phyloP scores from a whole-genome alignment of 768 basidiomycete species.

The Collybia mongolica region DNA sequence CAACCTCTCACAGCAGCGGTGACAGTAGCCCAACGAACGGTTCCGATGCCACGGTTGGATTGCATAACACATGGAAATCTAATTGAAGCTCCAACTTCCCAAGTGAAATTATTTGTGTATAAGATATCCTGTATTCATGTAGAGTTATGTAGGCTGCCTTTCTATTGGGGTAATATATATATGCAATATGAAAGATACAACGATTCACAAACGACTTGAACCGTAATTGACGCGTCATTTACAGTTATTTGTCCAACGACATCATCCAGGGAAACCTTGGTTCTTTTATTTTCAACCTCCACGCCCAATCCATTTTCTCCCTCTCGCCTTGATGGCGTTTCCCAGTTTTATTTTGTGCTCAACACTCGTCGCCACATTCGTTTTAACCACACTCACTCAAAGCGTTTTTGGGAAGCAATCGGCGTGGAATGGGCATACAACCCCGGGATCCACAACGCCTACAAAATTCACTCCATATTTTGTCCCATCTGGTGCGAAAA shows the following conservation, averaged over 20 bases:
- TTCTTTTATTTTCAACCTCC: not conserved
- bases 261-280: not conserved
- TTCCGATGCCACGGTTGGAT: conserved; percentile 73
- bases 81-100: conserved; percentile 4
- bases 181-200: too few relatives aligned
- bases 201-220: not conserved
- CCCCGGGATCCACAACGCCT: conserved; percentile 44
- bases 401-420: conserved; percentile 29
- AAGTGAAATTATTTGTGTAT: conserved; percentile 8
- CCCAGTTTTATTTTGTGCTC: conserved; percentile 1
- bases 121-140: conserved; percentile 7
- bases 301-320: not conserved
- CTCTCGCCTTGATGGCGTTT: conserved; percentile 10
- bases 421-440: conserved; percentile 71
- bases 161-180: not conserved
- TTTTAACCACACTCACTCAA: conserved; percentile 9
- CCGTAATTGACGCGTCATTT: conserved; percentile 4
- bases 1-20: conserved; percentile 15
- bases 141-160: conserved; percentile 4
- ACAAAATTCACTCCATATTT: conserved; percentile 65
- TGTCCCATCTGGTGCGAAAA: conserved; percentile 69
- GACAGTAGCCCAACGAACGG: conserved; percentile 53
- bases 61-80: conserved; percentile 70
- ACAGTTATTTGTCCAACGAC: not conserved
- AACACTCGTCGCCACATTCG: conserved; percentile 10